Conservation (phyloP, 257 asterid genomes). For the Knoxia roxburghii region DNA sequence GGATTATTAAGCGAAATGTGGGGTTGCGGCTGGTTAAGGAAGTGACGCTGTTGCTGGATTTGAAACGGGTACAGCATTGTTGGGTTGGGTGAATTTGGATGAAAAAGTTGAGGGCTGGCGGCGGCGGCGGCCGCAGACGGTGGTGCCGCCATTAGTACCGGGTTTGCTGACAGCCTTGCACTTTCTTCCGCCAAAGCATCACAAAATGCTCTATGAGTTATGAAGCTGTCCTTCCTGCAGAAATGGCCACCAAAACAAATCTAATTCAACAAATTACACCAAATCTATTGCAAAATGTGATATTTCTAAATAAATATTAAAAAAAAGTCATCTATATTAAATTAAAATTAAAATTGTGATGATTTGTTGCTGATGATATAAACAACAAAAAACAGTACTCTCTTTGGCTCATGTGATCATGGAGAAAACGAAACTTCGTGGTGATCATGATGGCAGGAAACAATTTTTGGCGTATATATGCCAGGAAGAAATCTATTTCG, state of each 20-base stretch:
- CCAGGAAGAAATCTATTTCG: too few species aligned
- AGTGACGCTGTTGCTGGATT: conserved; percentile 18
- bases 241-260: background rate
- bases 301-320: too few species aligned
- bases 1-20: conserved; percentile 6
- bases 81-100: conserved; percentile 24
- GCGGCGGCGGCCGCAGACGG: conserved; percentile 24
- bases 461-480: too few species aligned
- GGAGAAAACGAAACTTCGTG: background rate
- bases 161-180: conserved; percentile 71
- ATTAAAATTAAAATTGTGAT: too few species aligned
- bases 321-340: too few species aligned
- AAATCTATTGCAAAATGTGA: too few species aligned
- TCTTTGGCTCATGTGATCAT: background rate
- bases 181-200: conserved; percentile 90
- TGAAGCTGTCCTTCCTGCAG: conserved; percentile 79
- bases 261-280: background rate
- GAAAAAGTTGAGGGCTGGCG: conserved; percentile 24
- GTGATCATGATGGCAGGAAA: too few species aligned
- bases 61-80: conserved; percentile 33
- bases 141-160: conserved; percentile 22
- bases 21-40: background rate
- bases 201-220: conserved; percentile 85
- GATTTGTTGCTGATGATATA: too few species aligned
- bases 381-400: too few species aligned